phyloP scores from a whole-genome alignment of 2,329 filamentous ascomycete species.

The Pseudogymnoascus sp. region DNA sequence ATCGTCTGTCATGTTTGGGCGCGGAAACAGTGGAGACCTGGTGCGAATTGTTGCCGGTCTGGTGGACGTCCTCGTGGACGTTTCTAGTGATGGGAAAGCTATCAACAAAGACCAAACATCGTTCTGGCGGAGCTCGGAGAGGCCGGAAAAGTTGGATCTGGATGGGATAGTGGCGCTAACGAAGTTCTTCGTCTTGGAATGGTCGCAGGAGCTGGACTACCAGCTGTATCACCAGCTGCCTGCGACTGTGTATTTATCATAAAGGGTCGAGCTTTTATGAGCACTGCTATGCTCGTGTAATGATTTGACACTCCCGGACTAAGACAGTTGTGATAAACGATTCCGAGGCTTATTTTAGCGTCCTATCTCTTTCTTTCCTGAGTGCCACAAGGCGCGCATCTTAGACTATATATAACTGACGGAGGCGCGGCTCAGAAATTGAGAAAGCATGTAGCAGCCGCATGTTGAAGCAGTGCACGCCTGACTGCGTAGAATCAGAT shows the following conservation, averaged over 20 bases:
- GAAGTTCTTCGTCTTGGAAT: conserved; percentile 30
- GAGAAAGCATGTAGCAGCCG: too few species aligned
- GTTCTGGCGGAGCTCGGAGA: conserved; percentile 5
- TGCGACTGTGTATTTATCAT: conserved; percentile 1
- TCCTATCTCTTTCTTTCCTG: background rate
- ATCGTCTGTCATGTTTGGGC: conserved; percentile 25
- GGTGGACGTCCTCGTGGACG: conserved; percentile 14
- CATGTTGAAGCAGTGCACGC: too few species aligned
- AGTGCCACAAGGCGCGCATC: background rate
- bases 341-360: background rate
- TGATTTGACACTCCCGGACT: background rate
- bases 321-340: background rate
- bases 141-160: conserved; percentile 15
- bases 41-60: conserved; percentile 28
- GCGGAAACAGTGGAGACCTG: conserved; percentile 28
- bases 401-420: background rate
- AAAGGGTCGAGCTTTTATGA: background rate
- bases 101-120: conserved; percentile 11
- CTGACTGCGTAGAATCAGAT: too few species aligned
- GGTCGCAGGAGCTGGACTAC: conserved; percentile 32
- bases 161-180: conserved; percentile 27
- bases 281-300: background rate
- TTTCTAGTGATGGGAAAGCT: conserved; percentile 11
- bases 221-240: conserved; percentile 31
- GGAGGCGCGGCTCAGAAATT: background rate